Base-by-base conservation (phyloP, 2,329 filamentous ascomycete genomes). In the Thielaviopsis euricoi region DNA sequence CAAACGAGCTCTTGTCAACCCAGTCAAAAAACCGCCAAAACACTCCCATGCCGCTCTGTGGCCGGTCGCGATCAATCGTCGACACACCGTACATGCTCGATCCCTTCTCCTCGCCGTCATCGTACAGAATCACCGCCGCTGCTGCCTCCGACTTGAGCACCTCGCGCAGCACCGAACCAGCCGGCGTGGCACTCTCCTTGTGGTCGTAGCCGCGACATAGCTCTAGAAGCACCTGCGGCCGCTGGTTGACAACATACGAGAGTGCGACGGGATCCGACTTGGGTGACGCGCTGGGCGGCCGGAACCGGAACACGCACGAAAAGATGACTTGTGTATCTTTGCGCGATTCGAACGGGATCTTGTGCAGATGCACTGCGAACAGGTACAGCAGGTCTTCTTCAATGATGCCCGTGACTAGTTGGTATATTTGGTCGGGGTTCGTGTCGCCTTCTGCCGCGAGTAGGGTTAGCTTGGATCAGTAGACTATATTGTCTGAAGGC, bases 1-100 rank as follows among this genome's bases (percentile, higher is more conserved):
- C 93, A 66, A 98, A 98, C 29, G 87, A 90, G 64, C 89, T 89
- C 71, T 89, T 89, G 72, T 97, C 90, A 65, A 98, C 95, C 89
- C 91, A 98, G 61, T 86, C 82, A 67, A 98, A 97, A 72, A 97
- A 97, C 52, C 81, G 85, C 93, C 93, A 98, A 69, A 98, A 96
- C 1, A 96, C 82, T 2, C 91, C 91, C 51, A 82, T 79, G 13
- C 90, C 90, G 52, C 80, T 85, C 65, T 93, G 86, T 37, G 80
- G 82, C 48, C 82, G 73, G 61, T 88, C 85, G 52, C 85, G 81
- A 65, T 93, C 86, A 62, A 96, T 87, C 22, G 81, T 83, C 55
- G 79, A 82, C 46, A 95, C 76, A 49, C 89, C 86, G 62, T 89
- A 82, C n/a, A 81, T 80, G 64, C 81, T 84, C 58, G 85, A 87